These are phyloP conservation scores for Yamadazyma aaseri DNA, from an alignment of 1,139 yeast genomes.

Conservation along the genomic window DNA sequence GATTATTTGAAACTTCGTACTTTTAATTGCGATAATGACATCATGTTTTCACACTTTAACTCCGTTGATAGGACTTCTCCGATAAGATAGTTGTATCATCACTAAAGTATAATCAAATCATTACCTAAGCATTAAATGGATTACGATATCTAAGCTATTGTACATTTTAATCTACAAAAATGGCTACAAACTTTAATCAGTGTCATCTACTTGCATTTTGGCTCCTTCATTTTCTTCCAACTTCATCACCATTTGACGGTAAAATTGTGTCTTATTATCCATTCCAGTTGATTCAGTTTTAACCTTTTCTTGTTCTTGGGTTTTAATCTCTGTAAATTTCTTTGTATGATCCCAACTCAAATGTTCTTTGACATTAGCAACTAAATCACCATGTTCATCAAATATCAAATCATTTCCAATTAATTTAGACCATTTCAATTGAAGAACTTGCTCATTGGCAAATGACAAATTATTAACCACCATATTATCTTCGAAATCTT, in stretches of 20 bases:
- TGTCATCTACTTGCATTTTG: not conserved
- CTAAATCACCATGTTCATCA: slow-evolving; percentile 55
- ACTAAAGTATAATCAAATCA: no score
- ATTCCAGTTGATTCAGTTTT: slow-evolving; percentile 6
- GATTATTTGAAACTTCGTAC: no score
- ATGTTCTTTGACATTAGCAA: slow-evolving; percentile 45
- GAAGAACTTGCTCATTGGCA: slow-evolving; percentile 52
- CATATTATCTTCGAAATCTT: slow-evolving; percentile 10
- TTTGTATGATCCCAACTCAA: slow-evolving; percentile 30
- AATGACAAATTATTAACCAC: slow-evolving; percentile 30
- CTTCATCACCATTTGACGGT: slow-evolving; percentile 8
- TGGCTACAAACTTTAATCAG: no score
- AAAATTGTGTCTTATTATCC: slow-evolving; percentile 10
- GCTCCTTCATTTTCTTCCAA: slow-evolving; percentile 4
- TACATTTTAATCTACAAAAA: no score
- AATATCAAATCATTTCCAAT: slow-evolving; percentile 80
- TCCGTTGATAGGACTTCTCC: no score
- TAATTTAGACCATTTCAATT: slow-evolving; percentile 74
- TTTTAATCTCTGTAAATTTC: slow-evolving; percentile 20
- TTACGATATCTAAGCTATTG: no score
- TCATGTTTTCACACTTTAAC: no score
- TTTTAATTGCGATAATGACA: no score
- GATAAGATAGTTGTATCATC: no score
- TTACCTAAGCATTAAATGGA: no score
- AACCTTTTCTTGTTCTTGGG: slow-evolving; percentile 9